These are phyloP conservation scores for Straminergon stramineum DNA, from an alignment of 225 moss, liverwort and hornwort genomes.

Conservation along the genomic window DNA sequence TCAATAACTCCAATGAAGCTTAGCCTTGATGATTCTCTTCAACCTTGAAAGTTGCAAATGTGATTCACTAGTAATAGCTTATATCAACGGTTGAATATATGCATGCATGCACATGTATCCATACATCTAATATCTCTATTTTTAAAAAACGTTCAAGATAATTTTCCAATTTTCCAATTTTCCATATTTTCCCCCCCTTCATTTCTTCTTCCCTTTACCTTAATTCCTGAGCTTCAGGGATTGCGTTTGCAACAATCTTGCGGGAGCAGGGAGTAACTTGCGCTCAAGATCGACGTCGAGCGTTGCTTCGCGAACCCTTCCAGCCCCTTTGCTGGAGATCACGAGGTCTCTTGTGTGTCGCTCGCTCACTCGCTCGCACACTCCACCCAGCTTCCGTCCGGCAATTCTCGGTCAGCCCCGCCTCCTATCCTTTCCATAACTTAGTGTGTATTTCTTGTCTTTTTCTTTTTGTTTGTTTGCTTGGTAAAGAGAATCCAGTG, in stretches of 20 bases:
- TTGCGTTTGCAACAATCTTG: background rate
- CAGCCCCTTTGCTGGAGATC: background rate
- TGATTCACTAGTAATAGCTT: background rate
- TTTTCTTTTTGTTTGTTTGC: background rate
- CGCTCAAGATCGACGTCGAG: background rate
- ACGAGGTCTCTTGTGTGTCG: background rate
- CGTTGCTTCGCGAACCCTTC: background rate
- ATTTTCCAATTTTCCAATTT: background rate
- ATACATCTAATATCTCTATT: background rate
- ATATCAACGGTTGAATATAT: background rate
- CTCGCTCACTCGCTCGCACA: background rate
- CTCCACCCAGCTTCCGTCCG: background rate
- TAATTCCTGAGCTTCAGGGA: background rate
- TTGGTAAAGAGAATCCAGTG: background rate
- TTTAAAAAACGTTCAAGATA: background rate
- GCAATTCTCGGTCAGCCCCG: background rate
- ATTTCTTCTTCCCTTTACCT: background rate
- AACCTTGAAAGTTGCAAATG: no score
- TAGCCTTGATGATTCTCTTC: no score
- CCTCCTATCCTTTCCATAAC: background rate
- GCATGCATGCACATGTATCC: background rate
- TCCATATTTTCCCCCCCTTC: accelerated
- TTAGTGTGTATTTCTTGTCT: background rate
- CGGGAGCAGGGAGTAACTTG: background rate
- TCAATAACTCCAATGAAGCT: background rate